These are phyloP conservation scores for Athelia psychrophila DNA, from an alignment of 1,284 basidiomycete species.

Conservation along the genomic window DNA sequence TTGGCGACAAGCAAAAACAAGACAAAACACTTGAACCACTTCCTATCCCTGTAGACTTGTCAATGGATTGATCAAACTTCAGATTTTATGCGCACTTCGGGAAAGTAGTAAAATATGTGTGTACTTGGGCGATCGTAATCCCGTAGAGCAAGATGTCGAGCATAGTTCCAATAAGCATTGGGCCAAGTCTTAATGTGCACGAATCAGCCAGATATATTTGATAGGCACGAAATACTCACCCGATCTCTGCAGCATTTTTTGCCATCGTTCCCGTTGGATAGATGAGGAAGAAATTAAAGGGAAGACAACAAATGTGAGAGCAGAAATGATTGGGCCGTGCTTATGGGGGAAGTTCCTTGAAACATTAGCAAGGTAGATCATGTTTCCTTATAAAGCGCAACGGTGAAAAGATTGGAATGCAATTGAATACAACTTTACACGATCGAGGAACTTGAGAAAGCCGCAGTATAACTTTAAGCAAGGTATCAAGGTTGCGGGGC, in stretches of 20 bases:
- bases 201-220: not conserved
- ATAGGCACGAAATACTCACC: not conserved
- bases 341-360: too few relatives aligned
- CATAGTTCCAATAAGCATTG: conserved; percentile 25
- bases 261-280: not conserved
- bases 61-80: not conserved
- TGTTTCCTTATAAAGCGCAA: too few relatives aligned
- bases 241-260: not conserved
- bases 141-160: conserved; percentile 28
- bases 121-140: conserved; percentile 25
- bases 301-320: too few relatives aligned
- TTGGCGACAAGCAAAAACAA: conserved; percentile 25
- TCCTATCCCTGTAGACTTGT: not conserved
- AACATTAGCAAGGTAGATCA: too few relatives aligned
- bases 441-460: too few relatives aligned
- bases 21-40: conserved; percentile 1
- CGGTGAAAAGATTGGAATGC: too few relatives aligned
- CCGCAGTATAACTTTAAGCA: too few relatives aligned
- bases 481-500: too few relatives aligned
- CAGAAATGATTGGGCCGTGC: too few relatives aligned
- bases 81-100: conserved; percentile 3
- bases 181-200: conserved; percentile 13
- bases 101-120: conserved; percentile 18
- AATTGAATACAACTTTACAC: too few relatives aligned
- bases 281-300: too few relatives aligned